phyloP scores from a whole-genome alignment of 192 early-diverging fungal species.

The Coemansia sp. region DNA sequence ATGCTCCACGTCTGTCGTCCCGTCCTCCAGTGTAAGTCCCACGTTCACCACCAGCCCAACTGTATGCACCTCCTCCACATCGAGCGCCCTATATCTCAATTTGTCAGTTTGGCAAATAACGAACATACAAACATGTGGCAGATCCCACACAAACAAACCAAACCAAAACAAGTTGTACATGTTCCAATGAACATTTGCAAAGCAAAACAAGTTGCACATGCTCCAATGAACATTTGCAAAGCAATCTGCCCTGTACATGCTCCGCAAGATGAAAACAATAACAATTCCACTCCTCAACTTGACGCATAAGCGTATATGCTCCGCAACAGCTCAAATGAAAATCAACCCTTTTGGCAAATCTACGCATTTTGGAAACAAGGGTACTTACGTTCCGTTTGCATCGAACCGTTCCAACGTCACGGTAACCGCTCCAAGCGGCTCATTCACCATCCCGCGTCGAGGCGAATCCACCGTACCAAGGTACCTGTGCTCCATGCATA shows the following conservation, averaged over 20 bases:
- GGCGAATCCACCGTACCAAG: slow-evolving; percentile 31
- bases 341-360: background rate
- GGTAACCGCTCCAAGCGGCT: slow-evolving; percentile 25
- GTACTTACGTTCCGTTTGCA: slow-evolving; percentile 44
- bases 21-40: slow-evolving; percentile 23
- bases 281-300: too few relatives aligned
- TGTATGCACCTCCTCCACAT: slow-evolving; percentile 16
- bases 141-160: background rate
- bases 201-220: too few relatives aligned
- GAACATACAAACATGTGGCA: background rate
- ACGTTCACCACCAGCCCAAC: slow-evolving; percentile 29
- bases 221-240: too few relatives aligned
- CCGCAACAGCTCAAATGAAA: background rate
- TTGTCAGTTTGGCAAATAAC: background rate
- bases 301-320: background rate
- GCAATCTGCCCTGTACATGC: too few relatives aligned
- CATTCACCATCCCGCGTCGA: slow-evolving; percentile 15
- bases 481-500: slow-evolving; percentile 39
- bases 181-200: too few relatives aligned
- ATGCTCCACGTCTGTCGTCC: slow-evolving; percentile 27
- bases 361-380: background rate
- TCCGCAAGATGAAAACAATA: too few relatives aligned
- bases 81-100: background rate
- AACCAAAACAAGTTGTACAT: background rate
- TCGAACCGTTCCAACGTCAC: slow-evolving; percentile 36